Evolutionary conservation across 495 filamentous ascomycete species (phyloP).

Genomic region (Trichocladium antarcticum): DNA sequence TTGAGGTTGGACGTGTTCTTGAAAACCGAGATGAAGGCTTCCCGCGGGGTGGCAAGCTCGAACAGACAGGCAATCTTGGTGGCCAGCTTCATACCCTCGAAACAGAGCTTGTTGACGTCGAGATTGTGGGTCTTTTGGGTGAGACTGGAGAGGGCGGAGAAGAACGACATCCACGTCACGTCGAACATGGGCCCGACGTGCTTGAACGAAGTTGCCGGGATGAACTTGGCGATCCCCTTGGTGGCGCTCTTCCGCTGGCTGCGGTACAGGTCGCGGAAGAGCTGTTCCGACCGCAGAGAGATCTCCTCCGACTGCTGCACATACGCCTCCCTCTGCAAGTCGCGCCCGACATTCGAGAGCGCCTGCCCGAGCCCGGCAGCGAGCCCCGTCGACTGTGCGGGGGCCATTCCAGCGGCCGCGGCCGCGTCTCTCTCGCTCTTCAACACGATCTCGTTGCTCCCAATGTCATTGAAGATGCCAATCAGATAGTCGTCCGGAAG

Average conservation of each 20-base stretch:
- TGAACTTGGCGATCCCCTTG: slow-evolving; percentile 63
- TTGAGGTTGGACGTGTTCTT: slow-evolving; percentile 91
- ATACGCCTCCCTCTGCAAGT: slow-evolving; percentile 86
- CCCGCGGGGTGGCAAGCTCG: slow-evolving; percentile 77
- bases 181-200: slow-evolving; percentile 99
- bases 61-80: slow-evolving; percentile 90
- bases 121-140: slow-evolving; percentile 87
- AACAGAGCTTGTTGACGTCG: slow-evolving; percentile 78
- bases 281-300: slow-evolving; percentile 50
- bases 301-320: slow-evolving; percentile 93
- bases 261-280: slow-evolving; percentile 81
- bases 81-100: slow-evolving; percentile 89
- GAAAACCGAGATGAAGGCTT: slow-evolving; percentile 87
- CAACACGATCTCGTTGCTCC: slow-evolving; percentile 83
- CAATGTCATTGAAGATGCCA: slow-evolving; percentile 87
- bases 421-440: slow-evolving; percentile 82
- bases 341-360: slow-evolving; percentile 77
- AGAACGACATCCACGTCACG: slow-evolving; percentile 97
- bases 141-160: slow-evolving; percentile 81
- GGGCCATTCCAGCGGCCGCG: slow-evolving; percentile 54
- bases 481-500: slow-evolving; percentile 85
- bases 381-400: slow-evolving; percentile 54
- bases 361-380: slow-evolving; percentile 83
- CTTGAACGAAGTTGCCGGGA: slow-evolving; percentile 81
- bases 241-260: slow-evolving; percentile 69